These are phyloP conservation scores for Penicillium sp. DNA, from an alignment of 2,329 filamentous ascomycete species.

Conservation along the genomic window DNA sequence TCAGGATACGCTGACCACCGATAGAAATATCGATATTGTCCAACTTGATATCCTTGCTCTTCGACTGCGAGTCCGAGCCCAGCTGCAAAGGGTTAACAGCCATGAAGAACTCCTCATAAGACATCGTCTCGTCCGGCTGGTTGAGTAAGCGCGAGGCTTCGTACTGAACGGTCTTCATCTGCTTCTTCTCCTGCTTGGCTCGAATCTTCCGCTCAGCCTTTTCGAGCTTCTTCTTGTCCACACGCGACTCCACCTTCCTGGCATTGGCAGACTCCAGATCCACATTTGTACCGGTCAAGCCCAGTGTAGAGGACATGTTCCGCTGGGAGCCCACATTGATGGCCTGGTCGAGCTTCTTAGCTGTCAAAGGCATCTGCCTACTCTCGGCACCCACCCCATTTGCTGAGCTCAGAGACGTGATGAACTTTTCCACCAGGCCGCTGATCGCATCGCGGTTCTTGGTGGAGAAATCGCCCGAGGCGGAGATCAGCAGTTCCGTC, in stretches of 20 bases:
- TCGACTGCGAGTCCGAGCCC: slow-evolving; percentile 69
- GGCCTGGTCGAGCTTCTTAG: slow-evolving; percentile 87
- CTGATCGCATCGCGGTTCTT: slow-evolving; percentile 77
- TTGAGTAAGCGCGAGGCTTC: slow-evolving; percentile 90
- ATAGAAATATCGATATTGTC: slow-evolving; percentile 96
- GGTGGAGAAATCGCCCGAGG: slow-evolving; percentile 78
- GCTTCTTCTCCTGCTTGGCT: slow-evolving; percentile 97
- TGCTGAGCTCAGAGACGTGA: slow-evolving; percentile 74
- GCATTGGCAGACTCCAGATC: slow-evolving; percentile 92
- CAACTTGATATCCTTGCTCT: slow-evolving; percentile 99
- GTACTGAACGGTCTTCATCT: slow-evolving; percentile 97
- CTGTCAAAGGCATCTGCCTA: slow-evolving; percentile 71
- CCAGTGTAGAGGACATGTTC: slow-evolving; percentile 94
- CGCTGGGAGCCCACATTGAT: slow-evolving; percentile 92
- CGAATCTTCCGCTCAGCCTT: slow-evolving; percentile 98
- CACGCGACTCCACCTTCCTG: slow-evolving; percentile 94
- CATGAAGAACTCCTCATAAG: slow-evolving; percentile 99
- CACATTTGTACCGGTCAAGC: slow-evolving; percentile 78
- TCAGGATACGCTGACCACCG: slow-evolving; percentile 82
- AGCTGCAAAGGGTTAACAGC: slow-evolving; percentile 94
- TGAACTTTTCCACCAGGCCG: slow-evolving; percentile 86
- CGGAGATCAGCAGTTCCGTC: slow-evolving; percentile 86
- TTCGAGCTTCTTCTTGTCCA: slow-evolving; percentile 98
- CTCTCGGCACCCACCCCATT: slow-evolving; percentile 70
- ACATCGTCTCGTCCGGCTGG: slow-evolving; percentile 78